Percentiles rank a stretch among this genome's conserved stretches.
These are phyloP conservation scores for Linum usitatissimum DNA, from an alignment of 345 rosid species.

Conservation along the genomic window DNA sequence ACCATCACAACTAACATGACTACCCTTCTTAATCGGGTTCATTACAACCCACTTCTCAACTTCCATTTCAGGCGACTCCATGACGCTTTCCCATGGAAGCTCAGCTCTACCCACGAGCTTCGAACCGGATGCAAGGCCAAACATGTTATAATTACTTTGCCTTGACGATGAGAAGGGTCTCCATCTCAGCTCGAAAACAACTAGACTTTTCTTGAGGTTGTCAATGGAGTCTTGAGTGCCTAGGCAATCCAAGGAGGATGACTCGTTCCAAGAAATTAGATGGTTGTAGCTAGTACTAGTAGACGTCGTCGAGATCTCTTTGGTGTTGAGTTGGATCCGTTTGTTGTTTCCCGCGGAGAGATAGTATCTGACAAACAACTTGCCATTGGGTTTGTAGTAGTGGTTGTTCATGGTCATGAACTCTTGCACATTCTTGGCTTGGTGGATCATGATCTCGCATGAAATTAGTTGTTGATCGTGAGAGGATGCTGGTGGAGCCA, in stretches of 20 bases:
- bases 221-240: conserved; percentile 40
- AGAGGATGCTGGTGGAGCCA: neutral
- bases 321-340: conserved; percentile 41
- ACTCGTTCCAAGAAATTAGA: conserved; percentile 39
- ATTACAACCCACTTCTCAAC: conserved; percentile 37
- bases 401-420: neutral
- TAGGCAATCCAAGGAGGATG: conserved; percentile 48
- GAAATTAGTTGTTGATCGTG: neutral
- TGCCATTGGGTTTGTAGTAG: conserved; percentile 21
- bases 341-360: conserved; percentile 44
- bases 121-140: conserved; percentile 32
- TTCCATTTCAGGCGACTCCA: conserved; percentile 40
- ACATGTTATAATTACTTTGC: conserved; percentile 9
- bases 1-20: conserved; percentile 3
- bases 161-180: conserved; percentile 11
- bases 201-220: conserved; percentile 33
- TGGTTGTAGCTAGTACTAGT: conserved; percentile 6
- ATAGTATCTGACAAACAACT: conserved; percentile 54
- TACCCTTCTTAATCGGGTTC: conserved; percentile 11
- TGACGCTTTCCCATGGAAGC: conserved; percentile 31
- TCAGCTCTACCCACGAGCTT: conserved; percentile 52
- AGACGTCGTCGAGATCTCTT: conserved; percentile 27
- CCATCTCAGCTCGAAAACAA: conserved; percentile 54
- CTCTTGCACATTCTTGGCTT: conserved; percentile 53
- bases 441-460: conserved; percentile 43